Evolutionary conservation across 2,329 filamentous ascomycete genomes (phyloP).

Genomic region (Verticillium dahliae): DNA sequence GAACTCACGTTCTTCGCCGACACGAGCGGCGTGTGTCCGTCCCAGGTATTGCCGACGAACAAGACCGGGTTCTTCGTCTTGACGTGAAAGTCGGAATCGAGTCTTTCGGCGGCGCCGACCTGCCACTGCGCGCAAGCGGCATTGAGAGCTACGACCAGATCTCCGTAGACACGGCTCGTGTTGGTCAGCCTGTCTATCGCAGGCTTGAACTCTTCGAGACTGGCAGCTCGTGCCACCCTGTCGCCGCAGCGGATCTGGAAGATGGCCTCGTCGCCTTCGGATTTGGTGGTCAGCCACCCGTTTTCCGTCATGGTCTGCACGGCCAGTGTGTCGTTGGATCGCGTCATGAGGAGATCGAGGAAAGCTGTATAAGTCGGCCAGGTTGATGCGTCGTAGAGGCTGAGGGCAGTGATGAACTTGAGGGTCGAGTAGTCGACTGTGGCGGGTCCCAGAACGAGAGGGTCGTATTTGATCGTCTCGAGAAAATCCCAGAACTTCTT

Average conservation of each 20-base stretch:
- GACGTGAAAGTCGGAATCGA: constrained; percentile 22
- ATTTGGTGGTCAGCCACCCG: not conserved
- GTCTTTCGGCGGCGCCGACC: constrained; percentile 27
- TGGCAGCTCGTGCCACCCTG: constrained; percentile 16
- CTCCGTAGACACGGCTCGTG: constrained; percentile 20
- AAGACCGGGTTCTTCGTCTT: constrained; percentile 27
- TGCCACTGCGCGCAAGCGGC: constrained; percentile 30
- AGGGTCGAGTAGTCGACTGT: constrained; percentile 18
- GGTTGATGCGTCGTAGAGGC: constrained; percentile 4
- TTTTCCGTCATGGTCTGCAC: not conserved
- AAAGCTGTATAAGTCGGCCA: constrained; percentile 15
- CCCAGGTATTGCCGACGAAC: constrained; percentile 29
- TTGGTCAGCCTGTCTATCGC: constrained; percentile 15
- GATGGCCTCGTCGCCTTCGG: not conserved
- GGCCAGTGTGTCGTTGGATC: not conserved
- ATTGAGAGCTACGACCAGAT: constrained; percentile 6
- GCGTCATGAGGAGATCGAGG: not conserved
- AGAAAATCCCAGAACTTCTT: constrained; percentile 14
- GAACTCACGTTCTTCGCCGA: constrained; percentile 29
- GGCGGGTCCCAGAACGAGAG: constrained; percentile 11
- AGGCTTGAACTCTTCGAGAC: constrained; percentile 20
- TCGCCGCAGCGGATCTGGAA: constrained; percentile 28
- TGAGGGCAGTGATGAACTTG: constrained; percentile 3
- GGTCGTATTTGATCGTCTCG: constrained; percentile 15
- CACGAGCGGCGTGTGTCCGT: constrained; percentile 28